Conservation (phyloP, 2,329 filamentous ascomycete species). For the Xylaria sp. region DNA sequence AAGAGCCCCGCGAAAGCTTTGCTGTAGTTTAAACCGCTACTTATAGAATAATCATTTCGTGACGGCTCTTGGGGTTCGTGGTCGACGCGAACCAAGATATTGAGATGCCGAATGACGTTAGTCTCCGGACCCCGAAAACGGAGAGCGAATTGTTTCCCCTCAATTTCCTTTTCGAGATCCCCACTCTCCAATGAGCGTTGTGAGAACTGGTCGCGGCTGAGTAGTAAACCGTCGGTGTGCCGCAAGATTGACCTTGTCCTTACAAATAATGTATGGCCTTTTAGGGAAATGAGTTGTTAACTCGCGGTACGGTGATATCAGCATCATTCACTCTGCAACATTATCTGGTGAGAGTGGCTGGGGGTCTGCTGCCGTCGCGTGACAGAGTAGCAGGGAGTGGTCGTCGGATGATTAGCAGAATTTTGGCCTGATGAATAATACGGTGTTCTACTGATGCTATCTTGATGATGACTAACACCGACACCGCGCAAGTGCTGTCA, state of each 20-base stretch:
- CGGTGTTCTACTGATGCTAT: too few relatives aligned
- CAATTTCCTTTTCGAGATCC: slow-evolving; percentile 13
- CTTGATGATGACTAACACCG: too few relatives aligned
- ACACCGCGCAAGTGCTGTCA: too few relatives aligned
- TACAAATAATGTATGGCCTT: neutral
- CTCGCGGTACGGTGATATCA: neutral
- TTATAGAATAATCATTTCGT: neutral
- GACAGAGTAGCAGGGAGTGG: too few relatives aligned
- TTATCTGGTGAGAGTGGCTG: neutral
- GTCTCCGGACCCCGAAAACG: slow-evolving; percentile 23
- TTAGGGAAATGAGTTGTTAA: neutral
- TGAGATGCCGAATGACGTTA: slow-evolving; percentile 12
- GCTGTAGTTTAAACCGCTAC: too few relatives aligned
- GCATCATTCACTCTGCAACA: neutral
- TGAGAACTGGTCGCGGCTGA: neutral
- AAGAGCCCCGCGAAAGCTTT: neutral
- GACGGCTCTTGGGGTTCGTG: neutral
- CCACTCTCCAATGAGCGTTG: slow-evolving; percentile 1
- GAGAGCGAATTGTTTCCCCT: slow-evolving; percentile 21
- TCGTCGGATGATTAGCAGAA: too few relatives aligned
- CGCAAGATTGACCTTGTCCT: neutral
- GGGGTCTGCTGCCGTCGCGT: too few relatives aligned
- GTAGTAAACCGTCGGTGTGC: neutral
- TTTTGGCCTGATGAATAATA: too few relatives aligned
- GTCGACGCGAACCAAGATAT: neutral